Evolutionary conservation across 495 filamentous ascomycete species (phyloP), one percentile per base, ranked within the genome.

Genomic region (Hyaloscypha variabilis): DNA sequence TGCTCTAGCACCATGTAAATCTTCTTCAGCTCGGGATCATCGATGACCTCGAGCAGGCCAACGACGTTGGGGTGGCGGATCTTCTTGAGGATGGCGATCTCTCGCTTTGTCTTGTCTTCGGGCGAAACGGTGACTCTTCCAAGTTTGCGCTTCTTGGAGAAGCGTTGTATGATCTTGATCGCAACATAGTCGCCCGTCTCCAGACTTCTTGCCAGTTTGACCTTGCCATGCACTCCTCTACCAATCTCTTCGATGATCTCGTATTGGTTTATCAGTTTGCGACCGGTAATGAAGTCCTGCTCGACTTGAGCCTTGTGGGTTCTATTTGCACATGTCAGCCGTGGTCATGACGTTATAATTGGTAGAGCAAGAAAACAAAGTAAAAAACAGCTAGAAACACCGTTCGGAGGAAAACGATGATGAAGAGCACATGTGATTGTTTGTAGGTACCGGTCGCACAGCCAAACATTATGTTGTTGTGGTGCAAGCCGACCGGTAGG

Each of bases 41-140:
- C 95, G 71, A 99, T 98, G 71, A 99, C 93, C 76, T 99, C 95
- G 28, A 97, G 83, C 57, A 99, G 80, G 71, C 90, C 93, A 65
- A 98, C 96, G 49, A 99, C 91, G 68, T 98, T 96, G 19, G 92
- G 89, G 77, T 99, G 95, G 17, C 93, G 88, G 52, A 94, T 95
- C 81, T 98, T 98, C 77, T 99, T 99, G 65, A 99, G 79, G 62
- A 99, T 97, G 67, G 95, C 95, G 66, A 99, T 94, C 79, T 99
- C 95, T 73, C 89, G 88, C 79, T 96, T 97, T 64, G 96, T 94
- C 79, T 97, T 97, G 73, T 96, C 92, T 71, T 94, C 91, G 24
- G 91, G 88, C 29, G 79, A 80, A 56, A 82, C 82, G 4, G 80
- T 84, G 64, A 86, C 81, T 72, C 84, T 85, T 24, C 96, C 95